Evolutionary conservation across 345 rosid species (phyloP), one percentile per base, ranked within the genome.

Genomic region (Cochlearia excelsa): DNA sequence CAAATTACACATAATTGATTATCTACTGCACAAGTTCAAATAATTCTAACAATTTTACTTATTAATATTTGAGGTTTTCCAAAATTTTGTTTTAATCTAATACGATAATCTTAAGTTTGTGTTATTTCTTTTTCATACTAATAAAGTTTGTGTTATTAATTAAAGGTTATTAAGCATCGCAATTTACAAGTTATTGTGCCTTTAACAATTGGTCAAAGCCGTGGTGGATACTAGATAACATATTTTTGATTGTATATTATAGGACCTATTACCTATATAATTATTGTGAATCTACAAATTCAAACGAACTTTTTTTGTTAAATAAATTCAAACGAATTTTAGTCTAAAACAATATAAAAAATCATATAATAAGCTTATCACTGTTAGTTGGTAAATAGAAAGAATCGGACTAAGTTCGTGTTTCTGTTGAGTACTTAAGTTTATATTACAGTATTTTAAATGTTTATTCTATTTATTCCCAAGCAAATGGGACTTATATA

Each of bases 341-440:
- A 16, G 23, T 16, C 0, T 16, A 16, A 16, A 16, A 16, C 23
- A 16, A 16, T 16, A 16, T 16, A 16, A 39, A 6, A 38, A 48
- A 33, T 3, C n/a, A 7, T 66, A 57, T 27, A 34, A 57, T 26
- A 57, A 50, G 9, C 1, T 51, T 4, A 38, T 33, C 58, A 57
- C 39, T 11, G 44, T 51, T 49, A 57, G 11, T 9, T 33, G 5
- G 33, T 33, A 31, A 55, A 57, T 26, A 7, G 51, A 58, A 50
- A 66, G 57, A 44, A 57, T 31, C 26, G 38, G 70, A 57, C 58
- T 39, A 57, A 50, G 65, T 50, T 38, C 65, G 30, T 57, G 58
- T 16, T 50, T 34, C 26, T 50, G 46, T 42, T 33, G 63, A 57
- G 49, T 33, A 27, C 44, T 10, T 45, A 47, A 65, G 41, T 54